Conservation (phyloP, 176 grass and related monocot species). For the Pontederia paniculata region DNA sequence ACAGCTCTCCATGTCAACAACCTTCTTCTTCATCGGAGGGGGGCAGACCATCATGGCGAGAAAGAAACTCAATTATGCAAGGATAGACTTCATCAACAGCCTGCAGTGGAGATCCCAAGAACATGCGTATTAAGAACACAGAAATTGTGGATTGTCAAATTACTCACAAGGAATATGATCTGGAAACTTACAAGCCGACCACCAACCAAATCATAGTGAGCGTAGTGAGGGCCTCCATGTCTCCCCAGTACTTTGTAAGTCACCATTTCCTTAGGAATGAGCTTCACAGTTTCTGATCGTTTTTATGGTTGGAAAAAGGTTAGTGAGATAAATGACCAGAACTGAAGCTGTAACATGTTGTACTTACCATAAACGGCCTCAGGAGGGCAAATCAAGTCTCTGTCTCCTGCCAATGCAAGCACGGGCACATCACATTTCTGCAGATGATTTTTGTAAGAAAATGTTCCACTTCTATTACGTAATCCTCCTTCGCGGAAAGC, state of each 20-base stretch:
- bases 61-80: slow-evolving; percentile 77
- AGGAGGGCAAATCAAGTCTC: slow-evolving; percentile 81
- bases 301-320: slow-evolving; percentile 13
- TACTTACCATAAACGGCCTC: slow-evolving; percentile 73
- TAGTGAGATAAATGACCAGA: too few relatives aligned
- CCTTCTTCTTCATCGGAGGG: not conserved
- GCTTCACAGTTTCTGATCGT: slow-evolving; percentile 70
- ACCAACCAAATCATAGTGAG: slow-evolving; percentile 91
- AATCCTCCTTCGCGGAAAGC: slow-evolving; percentile 77
- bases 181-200: slow-evolving; percentile 50
- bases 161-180: not conserved
- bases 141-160: not conserved
- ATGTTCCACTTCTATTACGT: slow-evolving; percentile 46
- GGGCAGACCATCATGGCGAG: slow-evolving; percentile 37
- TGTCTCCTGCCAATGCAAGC: slow-evolving; percentile 82
- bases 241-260: slow-evolving; percentile 73
- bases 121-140: not conserved
- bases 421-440: slow-evolving; percentile 50
- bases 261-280: slow-evolving; percentile 59
- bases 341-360: not conserved
- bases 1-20: not conserved
- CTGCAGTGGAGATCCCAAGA: slow-evolving; percentile 32
- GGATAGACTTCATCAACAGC: slow-evolving; percentile 91
- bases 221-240: slow-evolving; percentile 64
- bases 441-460: slow-evolving; percentile 72